phyloP scores from a whole-genome alignment of 2,329 filamentous ascomycete species.

The Elsinoe australis region DNA sequence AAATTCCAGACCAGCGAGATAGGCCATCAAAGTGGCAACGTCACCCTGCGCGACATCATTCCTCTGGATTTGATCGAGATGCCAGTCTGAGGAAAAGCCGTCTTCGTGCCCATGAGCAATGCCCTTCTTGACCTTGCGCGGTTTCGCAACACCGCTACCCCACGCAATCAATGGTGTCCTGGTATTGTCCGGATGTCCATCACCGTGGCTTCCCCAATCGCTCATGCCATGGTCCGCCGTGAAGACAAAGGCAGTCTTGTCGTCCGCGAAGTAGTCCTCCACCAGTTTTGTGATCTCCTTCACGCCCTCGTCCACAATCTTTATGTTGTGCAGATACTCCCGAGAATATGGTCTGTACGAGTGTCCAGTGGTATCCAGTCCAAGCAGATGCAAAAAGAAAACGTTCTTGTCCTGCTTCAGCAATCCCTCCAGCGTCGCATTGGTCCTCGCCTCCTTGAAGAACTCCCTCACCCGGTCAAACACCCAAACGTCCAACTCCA shows the following conservation, averaged over 20 bases:
- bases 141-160: constrained; percentile 83
- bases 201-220: constrained; percentile 97
- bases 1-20: constrained; percentile 78
- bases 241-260: constrained; percentile 88
- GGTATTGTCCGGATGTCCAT: constrained; percentile 95
- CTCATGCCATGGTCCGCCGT: constrained; percentile 99
- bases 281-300: constrained; percentile 74
- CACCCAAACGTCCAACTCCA: constrained; percentile 82
- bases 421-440: constrained; percentile 63
- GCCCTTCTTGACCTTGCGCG: constrained; percentile 49
- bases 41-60: constrained; percentile 93
- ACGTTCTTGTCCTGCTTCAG: constrained; percentile 79
- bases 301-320: constrained; percentile 86
- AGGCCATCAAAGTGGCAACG: constrained; percentile 90
- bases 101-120: constrained; percentile 79
- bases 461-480: constrained; percentile 87
- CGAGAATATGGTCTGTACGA: constrained; percentile 81
- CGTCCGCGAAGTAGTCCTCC: constrained; percentile 73
- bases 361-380: constrained; percentile 86
- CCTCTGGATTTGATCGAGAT: constrained; percentile 67
- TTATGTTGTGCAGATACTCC: constrained; percentile 90
- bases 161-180: constrained; percentile 86
- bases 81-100: constrained; percentile 80
- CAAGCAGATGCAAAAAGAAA: constrained; percentile 90
- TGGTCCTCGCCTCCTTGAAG: constrained; percentile 70